These are phyloP conservation scores for Hansfordia pulvinata DNA, from an alignment of 2,329 filamentous ascomycete genomes.

Conservation along the genomic window DNA sequence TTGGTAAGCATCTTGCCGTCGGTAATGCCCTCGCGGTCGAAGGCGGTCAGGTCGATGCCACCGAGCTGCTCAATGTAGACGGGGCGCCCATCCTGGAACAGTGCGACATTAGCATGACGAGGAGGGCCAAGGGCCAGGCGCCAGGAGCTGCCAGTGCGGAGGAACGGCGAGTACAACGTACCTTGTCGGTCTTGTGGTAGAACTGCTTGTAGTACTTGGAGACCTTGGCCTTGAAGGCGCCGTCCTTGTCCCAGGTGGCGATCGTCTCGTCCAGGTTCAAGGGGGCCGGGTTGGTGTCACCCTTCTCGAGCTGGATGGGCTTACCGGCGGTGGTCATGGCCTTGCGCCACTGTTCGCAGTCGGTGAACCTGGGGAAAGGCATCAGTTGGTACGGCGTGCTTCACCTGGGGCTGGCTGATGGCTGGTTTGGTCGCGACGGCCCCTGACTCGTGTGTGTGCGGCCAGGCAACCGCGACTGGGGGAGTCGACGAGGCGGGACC, in stretches of 20 bases:
- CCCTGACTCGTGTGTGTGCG: too few species aligned
- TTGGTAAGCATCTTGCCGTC: slow-evolving; percentile 91
- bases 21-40: slow-evolving; percentile 79
- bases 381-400: slow-evolving; percentile 1
- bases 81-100: slow-evolving; percentile 71
- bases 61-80: slow-evolving; percentile 96
- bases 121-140: not conserved
- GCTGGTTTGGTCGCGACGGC: too few species aligned
- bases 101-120: not conserved
- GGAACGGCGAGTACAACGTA: slow-evolving; percentile 15
- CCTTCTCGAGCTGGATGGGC: slow-evolving; percentile 65
- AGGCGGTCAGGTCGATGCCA: slow-evolving; percentile 76
- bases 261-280: slow-evolving; percentile 53
- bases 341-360: slow-evolving; percentile 83
- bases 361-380: slow-evolving; percentile 78
- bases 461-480: not conserved
- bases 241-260: slow-evolving; percentile 51
- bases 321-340: slow-evolving; percentile 22
- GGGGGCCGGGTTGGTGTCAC: slow-evolving; percentile 21
- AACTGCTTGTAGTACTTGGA: slow-evolving; percentile 94
- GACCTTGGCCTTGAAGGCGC: slow-evolving; percentile 57
- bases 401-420: too few species aligned
- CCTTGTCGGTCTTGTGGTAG: slow-evolving; percentile 94
- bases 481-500: slow-evolving; percentile 1
- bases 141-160: slow-evolving; percentile 21